Base-by-base conservation (phyloP, 768 basidiomycete species). In the Strobilomyces dryophilus region DNA sequence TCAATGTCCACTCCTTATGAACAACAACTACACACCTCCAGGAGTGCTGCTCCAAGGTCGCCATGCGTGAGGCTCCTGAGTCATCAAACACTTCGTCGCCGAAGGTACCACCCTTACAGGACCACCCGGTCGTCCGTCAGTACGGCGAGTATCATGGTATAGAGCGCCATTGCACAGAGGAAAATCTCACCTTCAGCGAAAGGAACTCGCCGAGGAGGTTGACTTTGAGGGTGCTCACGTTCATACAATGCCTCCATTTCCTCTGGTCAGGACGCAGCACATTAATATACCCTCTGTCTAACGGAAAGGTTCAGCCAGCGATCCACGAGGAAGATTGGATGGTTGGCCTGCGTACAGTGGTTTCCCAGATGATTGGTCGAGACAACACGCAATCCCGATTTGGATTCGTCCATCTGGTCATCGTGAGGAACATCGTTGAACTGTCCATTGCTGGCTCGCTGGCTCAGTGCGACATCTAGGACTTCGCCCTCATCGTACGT, bases 101-200 rank as follows among this genome's bases (percentile, higher is more conserved):
- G 43, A 44, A 61, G 65, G 45, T 60, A 64, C 34, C 64, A 52
- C 43, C 64, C 64, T 50, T 66, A 65, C 47, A n/a, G 43, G 18
- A 47, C 45, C 20, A 31, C 52, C 2, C 53, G 20, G 32, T 21
- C 45, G 26, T 42, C 32, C 20, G 40, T 24, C 8, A 29, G 20
- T 46, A 29, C 29, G 24, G 36, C 18, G 41, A 41, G 54, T 18
- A 44, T 42, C 48, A 52, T 40, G 61, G 61, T 65, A n/a, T 34
- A 57, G 27, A 41, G 24, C 21, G 11, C 11, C 20, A 15, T 43
- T 17, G 8, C 27, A 35, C 36, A 42, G 24, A 26, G 17, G 41
- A 29, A 4, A 31, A 24, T 35, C 57, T 64, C 15, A 65, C 37
- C 40, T 24, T 32, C 42, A 14, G 14, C 24, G 11, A 36, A 46